Evolutionary conservation across 2,329 filamentous ascomycete species (phyloP).

Genomic region (Alternaria consortialis): DNA sequence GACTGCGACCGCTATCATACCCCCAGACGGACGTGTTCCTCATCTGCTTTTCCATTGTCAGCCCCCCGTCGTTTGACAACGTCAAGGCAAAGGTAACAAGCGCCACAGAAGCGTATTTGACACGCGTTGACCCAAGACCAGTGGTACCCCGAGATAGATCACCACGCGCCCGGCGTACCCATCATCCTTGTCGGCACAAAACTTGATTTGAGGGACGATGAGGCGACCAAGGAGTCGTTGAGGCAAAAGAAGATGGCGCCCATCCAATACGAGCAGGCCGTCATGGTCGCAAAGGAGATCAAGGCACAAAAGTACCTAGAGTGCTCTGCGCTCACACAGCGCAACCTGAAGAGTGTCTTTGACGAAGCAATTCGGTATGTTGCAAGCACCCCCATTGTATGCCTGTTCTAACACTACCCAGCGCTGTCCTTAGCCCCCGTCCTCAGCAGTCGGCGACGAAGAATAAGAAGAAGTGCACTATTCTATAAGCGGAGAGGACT

Average conservation of each 20-base stretch:
- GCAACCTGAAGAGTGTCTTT: conserved; percentile 98
- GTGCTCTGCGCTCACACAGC: conserved; percentile 95
- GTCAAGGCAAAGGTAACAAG: conserved; percentile 89
- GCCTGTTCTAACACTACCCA: conserved; percentile 34
- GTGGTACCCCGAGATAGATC: conserved; percentile 98
- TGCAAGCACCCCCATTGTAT: neutral
- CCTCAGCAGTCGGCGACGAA: conserved; percentile 38
- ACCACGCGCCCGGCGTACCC: conserved; percentile 92
- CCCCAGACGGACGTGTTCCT: conserved; percentile 98
- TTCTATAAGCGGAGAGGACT: conserved; percentile 32
- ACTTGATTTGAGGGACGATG: conserved; percentile 92
- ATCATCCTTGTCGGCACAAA: conserved; percentile 98
- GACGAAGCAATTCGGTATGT: conserved; percentile 96
- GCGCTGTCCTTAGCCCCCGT: conserved; percentile 54
- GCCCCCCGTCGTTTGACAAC: conserved; percentile 97
- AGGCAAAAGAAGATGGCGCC: conserved; percentile 94
- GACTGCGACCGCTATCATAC: conserved; percentile 92
- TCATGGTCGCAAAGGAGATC: conserved; percentile 91
- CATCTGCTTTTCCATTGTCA: conserved; percentile 98
- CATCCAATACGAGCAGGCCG: conserved; percentile 92
- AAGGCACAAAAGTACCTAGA: conserved; percentile 96
- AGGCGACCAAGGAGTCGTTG: conserved; percentile 80
- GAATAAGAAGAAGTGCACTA: conserved; percentile 41
- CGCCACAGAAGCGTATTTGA: neutral
- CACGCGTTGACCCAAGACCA: conserved; percentile 52